Percentiles rank a stretch among this genome's conserved stretches.
Conservation (phyloP, 2,329 filamentous ascomycete genomes). For the Botrytis cinerea region DNA sequence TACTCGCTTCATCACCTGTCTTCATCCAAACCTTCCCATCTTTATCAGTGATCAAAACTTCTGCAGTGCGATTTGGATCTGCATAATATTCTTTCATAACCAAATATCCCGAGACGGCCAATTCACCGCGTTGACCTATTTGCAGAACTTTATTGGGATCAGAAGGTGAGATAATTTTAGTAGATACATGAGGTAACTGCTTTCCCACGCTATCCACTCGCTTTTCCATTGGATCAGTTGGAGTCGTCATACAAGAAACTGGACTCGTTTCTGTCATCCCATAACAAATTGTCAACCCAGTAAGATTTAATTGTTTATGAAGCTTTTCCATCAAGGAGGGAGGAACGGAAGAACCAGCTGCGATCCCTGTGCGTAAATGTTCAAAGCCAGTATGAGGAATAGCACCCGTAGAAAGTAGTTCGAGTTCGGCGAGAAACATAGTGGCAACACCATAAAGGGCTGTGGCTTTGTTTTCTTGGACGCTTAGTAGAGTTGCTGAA, state of each 20-base stretch:
- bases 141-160: conserved; percentile 62
- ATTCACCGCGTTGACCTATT: conserved; percentile 71
- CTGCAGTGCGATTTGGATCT: conserved; percentile 68
- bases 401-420: conserved; percentile 62
- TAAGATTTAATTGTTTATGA: conserved; percentile 72
- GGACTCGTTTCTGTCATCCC: conserved; percentile 46
- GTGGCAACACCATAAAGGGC: conserved; percentile 87
- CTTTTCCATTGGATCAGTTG: conserved; percentile 66
- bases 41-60: conserved; percentile 57
- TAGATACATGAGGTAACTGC: conserved; percentile 78
- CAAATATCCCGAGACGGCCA: conserved; percentile 81
- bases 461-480: conserved; percentile 52
- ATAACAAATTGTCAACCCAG: conserved; percentile 88
- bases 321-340: conserved; percentile 77
- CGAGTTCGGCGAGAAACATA: conserved; percentile 90
- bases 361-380: conserved; percentile 82
- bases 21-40: conserved; percentile 71
- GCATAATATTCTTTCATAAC: conserved; percentile 90
- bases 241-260: conserved; percentile 66
- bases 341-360: conserved; percentile 83
- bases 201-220: conserved; percentile 71
- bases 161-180: conserved; percentile 72
- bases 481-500: conserved; percentile 52
- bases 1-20: conserved; percentile 86
- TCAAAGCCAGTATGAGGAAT: conserved; percentile 54